Conservation (phyloP, 768 basidiomycete genomes). For the Suillus brevipes region DNA sequence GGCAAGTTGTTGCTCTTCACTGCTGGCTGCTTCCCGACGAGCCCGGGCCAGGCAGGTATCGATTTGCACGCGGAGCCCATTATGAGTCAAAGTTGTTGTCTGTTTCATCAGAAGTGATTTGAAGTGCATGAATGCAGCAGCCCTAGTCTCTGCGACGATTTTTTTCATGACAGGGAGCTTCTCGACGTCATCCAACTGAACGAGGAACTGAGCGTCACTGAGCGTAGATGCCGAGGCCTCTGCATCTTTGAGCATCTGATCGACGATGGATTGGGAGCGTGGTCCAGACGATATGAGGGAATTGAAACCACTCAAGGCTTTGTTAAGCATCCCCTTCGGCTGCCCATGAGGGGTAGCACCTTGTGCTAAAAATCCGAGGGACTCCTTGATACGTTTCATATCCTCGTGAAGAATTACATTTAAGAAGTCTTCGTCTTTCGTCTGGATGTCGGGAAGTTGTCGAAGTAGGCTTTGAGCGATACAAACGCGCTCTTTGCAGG, state of each 20-base stretch:
- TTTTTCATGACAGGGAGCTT: slow-evolving; percentile 7
- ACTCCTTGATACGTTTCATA: slow-evolving; percentile 1
- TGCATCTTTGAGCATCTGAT: slow-evolving; percentile 11
- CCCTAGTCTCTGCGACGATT: slow-evolving; percentile 1
- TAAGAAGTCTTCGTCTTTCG: neutral
- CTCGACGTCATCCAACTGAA: slow-evolving; percentile 8
- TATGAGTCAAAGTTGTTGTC: neutral
- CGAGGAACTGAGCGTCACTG: slow-evolving; percentile 20
- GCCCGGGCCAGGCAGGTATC: slow-evolving; percentile 1
- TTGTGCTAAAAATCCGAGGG: neutral
- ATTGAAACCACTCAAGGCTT: neutral
- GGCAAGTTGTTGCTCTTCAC: slow-evolving; percentile 12
- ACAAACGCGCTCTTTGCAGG: slow-evolving; percentile 17
- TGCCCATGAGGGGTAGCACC: neutral
- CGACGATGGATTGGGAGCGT: neutral
- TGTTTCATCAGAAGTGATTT: neutral
- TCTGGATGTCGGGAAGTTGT: slow-evolving; percentile 4
- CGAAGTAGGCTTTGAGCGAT: slow-evolving; percentile 11
- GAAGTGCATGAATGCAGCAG: neutral
- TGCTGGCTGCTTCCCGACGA: neutral
- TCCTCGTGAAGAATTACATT: slow-evolving; percentile 9
- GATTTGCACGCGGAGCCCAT: slow-evolving; percentile 14
- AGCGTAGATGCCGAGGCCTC: neutral
- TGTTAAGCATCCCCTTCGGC: neutral
- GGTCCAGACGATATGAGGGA: neutral